Evolutionary conservation across 1,139 yeast species (phyloP).

Genomic region (Arxiozyma bovina): DNA sequence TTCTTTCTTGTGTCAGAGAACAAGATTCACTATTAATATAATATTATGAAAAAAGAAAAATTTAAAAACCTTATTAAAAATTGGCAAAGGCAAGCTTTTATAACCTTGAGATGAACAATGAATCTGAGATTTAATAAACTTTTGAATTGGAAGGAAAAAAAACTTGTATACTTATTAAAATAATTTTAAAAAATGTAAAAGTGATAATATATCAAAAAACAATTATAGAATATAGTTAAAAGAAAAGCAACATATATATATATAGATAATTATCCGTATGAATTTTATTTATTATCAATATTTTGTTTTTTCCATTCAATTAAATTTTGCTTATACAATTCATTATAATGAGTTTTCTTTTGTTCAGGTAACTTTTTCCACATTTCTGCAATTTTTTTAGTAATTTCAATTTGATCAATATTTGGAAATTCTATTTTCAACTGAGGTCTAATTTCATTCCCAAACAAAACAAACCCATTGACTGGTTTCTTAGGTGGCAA

Average conservation of each 20-base stretch:
- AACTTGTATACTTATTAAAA: background rate
- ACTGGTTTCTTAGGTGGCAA: conserved; percentile 27
- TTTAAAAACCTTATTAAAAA: too few relatives aligned
- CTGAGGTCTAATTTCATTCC: conserved; percentile 15
- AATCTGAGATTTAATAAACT: too few relatives aligned
- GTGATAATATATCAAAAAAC: background rate
- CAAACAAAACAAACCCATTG: conserved; percentile 20
- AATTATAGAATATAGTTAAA: background rate
- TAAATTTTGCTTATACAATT: conserved; percentile 15
- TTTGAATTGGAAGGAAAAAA: background rate
- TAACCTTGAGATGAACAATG: too few relatives aligned
- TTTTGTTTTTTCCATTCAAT: conserved; percentile 5
- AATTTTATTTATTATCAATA: background rate
- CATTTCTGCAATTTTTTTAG: conserved; percentile 18
- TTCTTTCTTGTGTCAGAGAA: too few relatives aligned
- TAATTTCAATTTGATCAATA: conserved; percentile 14
- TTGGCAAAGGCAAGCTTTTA: too few relatives aligned
- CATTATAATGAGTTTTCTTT: conserved; percentile 15
- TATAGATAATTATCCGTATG: background rate
- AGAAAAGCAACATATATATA: background rate
- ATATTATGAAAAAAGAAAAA: too few relatives aligned
- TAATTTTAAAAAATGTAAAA: background rate
- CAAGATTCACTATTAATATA: too few relatives aligned
- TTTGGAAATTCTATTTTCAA: conserved; percentile 17
- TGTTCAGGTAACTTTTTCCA: conserved; percentile 18